Evolutionary conservation across 164 flowering plant genomes (phyloP).

Genomic region (Aristolochia fimbriata): DNA sequence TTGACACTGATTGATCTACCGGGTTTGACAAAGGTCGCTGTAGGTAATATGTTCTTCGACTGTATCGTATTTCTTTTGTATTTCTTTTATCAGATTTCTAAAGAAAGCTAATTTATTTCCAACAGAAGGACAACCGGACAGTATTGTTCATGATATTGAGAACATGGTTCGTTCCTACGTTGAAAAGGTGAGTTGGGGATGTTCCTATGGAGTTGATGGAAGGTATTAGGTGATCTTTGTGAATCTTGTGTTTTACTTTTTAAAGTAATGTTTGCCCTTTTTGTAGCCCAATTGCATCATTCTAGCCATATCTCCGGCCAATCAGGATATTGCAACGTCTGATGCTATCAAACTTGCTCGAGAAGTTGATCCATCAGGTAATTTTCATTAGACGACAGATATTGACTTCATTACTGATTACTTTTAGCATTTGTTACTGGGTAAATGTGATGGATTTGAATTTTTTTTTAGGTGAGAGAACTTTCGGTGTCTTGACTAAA

Average conservation of each 20-base stretch:
- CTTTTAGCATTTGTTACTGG: not conserved
- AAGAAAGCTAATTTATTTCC: not conserved
- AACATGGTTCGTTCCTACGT: constrained; percentile 80
- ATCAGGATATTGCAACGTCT: constrained; percentile 68
- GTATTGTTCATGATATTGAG: constrained; percentile 77
- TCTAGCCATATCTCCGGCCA: constrained; percentile 65
- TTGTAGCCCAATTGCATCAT: constrained; percentile 58
- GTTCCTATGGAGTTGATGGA: not conserved
- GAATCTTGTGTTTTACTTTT: not conserved
- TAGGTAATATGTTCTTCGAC: constrained; percentile 41
- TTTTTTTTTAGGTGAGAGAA: constrained; percentile 45
- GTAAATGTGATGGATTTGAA: not conserved
- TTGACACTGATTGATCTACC: constrained; percentile 94
- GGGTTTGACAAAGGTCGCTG: constrained; percentile 96
- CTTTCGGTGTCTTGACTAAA: constrained; percentile 65
- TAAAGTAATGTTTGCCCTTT: not conserved
- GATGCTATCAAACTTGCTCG: constrained; percentile 70
- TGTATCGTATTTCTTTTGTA: not conserved
- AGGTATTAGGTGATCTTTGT: not conserved
- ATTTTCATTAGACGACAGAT: not conserved
- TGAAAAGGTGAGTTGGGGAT: constrained; percentile 51
- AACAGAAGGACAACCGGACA: constrained; percentile 64
- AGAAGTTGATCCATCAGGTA: constrained; percentile 67
- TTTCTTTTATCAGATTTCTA: not conserved
- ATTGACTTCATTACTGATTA: no score